phyloP scores from a whole-genome alignment of 495 filamentous ascomycete genomes.

The Neurospora cerealis region DNA sequence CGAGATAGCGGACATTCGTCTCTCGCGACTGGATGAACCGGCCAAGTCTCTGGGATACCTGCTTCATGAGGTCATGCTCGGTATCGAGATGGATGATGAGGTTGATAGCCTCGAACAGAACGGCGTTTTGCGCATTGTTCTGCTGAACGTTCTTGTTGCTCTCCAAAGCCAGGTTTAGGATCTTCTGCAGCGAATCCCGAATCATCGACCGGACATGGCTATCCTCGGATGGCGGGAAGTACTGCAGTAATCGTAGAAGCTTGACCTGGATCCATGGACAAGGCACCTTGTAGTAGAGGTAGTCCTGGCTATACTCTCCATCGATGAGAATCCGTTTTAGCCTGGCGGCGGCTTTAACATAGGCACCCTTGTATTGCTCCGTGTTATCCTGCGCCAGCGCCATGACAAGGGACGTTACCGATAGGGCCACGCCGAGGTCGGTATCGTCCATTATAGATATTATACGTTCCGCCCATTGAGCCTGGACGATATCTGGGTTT shows the following conservation, averaged over 20 bases:
- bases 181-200: constrained; percentile 80
- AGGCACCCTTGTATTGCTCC: constrained; percentile 88
- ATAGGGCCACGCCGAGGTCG: constrained; percentile 89
- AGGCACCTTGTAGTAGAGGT: constrained; percentile 97
- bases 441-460: constrained; percentile 97
- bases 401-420: constrained; percentile 95
- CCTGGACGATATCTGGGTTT: constrained; percentile 82
- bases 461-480: constrained; percentile 94
- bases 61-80: constrained; percentile 89
- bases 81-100: constrained; percentile 98
- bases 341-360: constrained; percentile 82
- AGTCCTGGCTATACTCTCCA: constrained; percentile 76
- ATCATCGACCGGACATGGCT: constrained; percentile 86
- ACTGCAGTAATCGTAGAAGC: constrained; percentile 80
- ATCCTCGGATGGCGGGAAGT: constrained; percentile 94
- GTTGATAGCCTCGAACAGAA: constrained; percentile 97
- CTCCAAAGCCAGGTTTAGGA: constrained; percentile 82
- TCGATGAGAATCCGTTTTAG: constrained; percentile 85
- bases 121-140: constrained; percentile 97
- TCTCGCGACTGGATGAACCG: constrained; percentile 96
- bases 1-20: constrained; percentile 96
- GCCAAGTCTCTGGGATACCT: constrained; percentile 87
- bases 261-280: constrained; percentile 99
- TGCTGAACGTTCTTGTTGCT: constrained; percentile 98
- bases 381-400: constrained; percentile 85